Percentiles rank a stretch among this genome's conserved stretches.
Conservation (phyloP, 73 alveolate genomes). For the Blepharisma japonicum region DNA sequence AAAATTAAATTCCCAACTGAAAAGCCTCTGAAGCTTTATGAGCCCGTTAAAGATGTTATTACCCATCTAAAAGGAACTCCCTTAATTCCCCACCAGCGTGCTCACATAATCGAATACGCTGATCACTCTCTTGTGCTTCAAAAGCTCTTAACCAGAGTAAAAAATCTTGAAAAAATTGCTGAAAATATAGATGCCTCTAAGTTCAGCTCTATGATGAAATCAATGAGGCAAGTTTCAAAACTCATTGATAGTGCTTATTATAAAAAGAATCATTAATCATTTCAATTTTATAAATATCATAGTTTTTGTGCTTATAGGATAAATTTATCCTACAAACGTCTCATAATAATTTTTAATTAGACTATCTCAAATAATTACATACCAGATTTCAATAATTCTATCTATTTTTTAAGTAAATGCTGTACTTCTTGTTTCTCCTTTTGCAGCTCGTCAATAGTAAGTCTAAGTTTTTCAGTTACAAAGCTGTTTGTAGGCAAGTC, state of each 20-base stretch:
- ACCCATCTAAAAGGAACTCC: neutral
- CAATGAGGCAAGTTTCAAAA: neutral
- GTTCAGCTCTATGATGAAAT: neutral
- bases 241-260: too few species aligned
- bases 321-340: too few species aligned
- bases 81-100: neutral
- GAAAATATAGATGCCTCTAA: neutral
- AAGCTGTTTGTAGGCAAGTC: constrained; percentile 65
- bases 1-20: neutral
- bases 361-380: too few species aligned
- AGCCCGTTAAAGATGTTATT: constrained; percentile 6
- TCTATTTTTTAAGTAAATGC: constrained; percentile 16
- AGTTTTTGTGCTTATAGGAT: too few species aligned
- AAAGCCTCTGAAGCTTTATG: neutral
- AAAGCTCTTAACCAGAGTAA: neutral
- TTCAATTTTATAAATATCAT: too few species aligned
- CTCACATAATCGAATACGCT: neutral
- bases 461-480: constrained; percentile 52
- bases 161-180: constrained; percentile 1
- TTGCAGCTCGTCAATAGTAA: constrained; percentile 68
- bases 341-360: too few species aligned
- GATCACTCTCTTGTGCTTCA: neutral
- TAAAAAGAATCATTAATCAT: too few species aligned
- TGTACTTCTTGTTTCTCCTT: constrained; percentile 75
- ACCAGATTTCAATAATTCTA: too few species aligned